A percentile compares a stretch with the other conserved stretches of the same genome.
Conservation (phyloP, 1,284 basidiomycete genomes). For the Cutaneotrichosporon mucoides region DNA sequence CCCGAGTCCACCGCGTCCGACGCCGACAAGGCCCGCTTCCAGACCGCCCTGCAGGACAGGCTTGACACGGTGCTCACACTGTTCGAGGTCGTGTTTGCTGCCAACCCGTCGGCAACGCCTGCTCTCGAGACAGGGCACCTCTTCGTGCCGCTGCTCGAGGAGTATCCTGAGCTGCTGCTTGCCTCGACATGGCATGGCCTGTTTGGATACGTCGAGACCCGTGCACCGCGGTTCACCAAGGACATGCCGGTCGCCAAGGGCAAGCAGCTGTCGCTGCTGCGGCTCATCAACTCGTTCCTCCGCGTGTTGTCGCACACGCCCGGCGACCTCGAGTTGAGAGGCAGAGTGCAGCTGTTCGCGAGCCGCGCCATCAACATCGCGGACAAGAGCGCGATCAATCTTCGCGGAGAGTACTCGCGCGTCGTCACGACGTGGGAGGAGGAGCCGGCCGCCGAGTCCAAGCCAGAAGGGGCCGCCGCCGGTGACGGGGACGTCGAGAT, state of each 20-base stretch:
- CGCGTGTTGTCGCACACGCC: slow-evolving; percentile 40
- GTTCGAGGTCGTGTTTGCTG: slow-evolving; percentile 24
- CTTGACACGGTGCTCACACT: slow-evolving; percentile 40
- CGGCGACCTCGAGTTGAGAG: slow-evolving; percentile 40
- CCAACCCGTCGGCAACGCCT: slow-evolving; percentile 4
- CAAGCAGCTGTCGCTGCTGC: slow-evolving; percentile 41
- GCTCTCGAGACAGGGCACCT: slow-evolving; percentile 39
- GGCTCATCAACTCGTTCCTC: slow-evolving; percentile 42
- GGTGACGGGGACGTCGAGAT: slow-evolving; percentile 5
- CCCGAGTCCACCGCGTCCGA: slow-evolving; percentile 19
- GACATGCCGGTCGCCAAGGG: slow-evolving; percentile 44
- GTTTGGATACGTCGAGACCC: slow-evolving; percentile 41
- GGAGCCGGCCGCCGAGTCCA: background rate
- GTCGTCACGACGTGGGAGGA: slow-evolving; percentile 41
- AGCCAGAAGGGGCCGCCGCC: background rate
- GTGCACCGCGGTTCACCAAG: slow-evolving; percentile 40
- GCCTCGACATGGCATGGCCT: slow-evolving; percentile 37
- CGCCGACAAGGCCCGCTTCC: slow-evolving; percentile 24
- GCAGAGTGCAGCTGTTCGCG: slow-evolving; percentile 43
- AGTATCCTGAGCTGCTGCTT: slow-evolving; percentile 42
- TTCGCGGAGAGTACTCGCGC: slow-evolving; percentile 41
- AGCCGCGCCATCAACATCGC: slow-evolving; percentile 39
- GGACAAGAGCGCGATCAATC: slow-evolving; percentile 46
- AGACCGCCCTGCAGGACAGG: slow-evolving; percentile 31
- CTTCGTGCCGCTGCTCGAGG: slow-evolving; percentile 44